phyloP scores from a whole-genome alignment of 345 rosid genomes.

The Odontarrhena argentea region DNA sequence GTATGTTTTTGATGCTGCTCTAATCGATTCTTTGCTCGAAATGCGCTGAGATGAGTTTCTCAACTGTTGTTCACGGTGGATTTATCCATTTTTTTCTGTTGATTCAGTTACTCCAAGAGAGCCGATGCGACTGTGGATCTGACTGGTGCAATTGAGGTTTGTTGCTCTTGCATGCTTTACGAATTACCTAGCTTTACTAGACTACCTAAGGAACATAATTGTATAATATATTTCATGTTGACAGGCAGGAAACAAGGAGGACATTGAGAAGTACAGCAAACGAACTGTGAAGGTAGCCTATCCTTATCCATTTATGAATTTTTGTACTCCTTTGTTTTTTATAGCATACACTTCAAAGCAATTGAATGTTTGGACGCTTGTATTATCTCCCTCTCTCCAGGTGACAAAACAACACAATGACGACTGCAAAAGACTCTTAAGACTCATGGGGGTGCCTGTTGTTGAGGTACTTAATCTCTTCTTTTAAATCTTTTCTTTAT shows the following conservation, averaged over 20 bases:
- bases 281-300: conserved; percentile 78
- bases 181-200: background rate
- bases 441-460: conserved; percentile 94
- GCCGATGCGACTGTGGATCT: conserved; percentile 74
- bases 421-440: conserved; percentile 83
- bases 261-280: conserved; percentile 92
- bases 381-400: conserved; percentile 44
- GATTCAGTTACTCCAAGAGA: conserved; percentile 72
- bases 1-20: conserved; percentile 37
- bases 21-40: background rate
- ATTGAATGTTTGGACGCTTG: background rate
- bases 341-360: conserved; percentile 2
- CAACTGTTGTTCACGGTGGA: background rate
- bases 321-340: background rate
- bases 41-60: background rate
- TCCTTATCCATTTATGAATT: background rate
- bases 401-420: conserved; percentile 89
- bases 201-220: background rate
- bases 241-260: conserved; percentile 79
- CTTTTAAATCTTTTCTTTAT: background rate
- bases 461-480: conserved; percentile 57
- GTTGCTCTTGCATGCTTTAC: conserved; percentile 18
- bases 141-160: conserved; percentile 70
- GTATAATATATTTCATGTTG: conserved; percentile 2
- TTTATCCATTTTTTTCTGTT: background rate